Base-by-base conservation (phyloP, 2,329 filamentous ascomycete species). In the Trematosphaeria pertusa region DNA sequence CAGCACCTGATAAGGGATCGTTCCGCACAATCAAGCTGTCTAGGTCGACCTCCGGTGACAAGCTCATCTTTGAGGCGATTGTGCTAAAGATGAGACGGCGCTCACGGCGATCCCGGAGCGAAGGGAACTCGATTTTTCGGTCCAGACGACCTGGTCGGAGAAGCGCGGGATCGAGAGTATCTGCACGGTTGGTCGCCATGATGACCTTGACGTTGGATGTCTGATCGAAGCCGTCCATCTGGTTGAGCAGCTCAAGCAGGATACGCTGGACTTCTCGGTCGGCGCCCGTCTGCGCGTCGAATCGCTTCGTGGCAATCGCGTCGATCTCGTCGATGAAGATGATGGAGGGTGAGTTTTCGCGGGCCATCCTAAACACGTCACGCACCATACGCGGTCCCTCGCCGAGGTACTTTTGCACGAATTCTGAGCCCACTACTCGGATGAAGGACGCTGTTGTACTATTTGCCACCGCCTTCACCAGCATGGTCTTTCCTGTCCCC, bases 261-360 rank as follows among this genome's bases (percentile, higher is more conserved):
- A 99, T 99, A 82, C 94, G 93, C 79, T 99, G 94, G 12, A 99
- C 94, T 76, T 99, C 94, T 77, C 94, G 86, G 71, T 99, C 94
- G 58, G 94, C 94, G 73, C 94, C 94, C 3, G 94, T 99, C 76
- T 99, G 94, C 18, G 94, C 94, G 71, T 99, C 94, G 76, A 99
- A 99, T 74, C 94, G 93, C 80, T 99, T 99, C 31, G 94, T 99
- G 51, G 94, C 94, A 65, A 99, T 97, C 54, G 94, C 94, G 70
- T 99, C 94, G 62, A 99, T 97, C 74, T 99, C 94, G 71, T 99
- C 94, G 71, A 99, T 99, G 81, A 99, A 99, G 76, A 99, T 99
- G 73, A 99, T 99, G 48, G 92, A 89, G 0, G 94, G 94, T 0
- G 91, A 93, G 79, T 99, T 99, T 79, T 99, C 94, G 54, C 94